Evolutionary conservation across 2,329 filamentous ascomycete genomes (phyloP), one percentile per base, ranked within the genome.

Genomic region (Alternaria ethzedia): DNA sequence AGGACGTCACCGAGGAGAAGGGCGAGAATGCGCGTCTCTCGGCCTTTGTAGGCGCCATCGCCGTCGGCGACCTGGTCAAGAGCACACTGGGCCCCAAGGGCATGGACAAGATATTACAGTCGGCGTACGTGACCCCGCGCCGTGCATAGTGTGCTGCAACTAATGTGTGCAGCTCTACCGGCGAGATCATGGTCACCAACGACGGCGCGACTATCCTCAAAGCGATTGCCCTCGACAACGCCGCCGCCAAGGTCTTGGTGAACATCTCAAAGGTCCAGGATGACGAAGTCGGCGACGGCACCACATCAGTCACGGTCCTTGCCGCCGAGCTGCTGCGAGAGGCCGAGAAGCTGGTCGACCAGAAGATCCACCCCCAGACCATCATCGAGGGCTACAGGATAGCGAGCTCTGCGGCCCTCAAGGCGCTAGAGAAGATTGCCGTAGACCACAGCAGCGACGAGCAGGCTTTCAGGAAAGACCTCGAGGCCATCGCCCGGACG

Each of bases 231-330:
- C 91, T 99, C 78, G 96, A 99, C 82, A 99, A 99, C 80, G 96
- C 96, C 46, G 96, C 96, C 21, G 96, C 96, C 58, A 99, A 99
- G 84, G 96, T 99, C 6, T 87, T 99, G 46, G 96, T 99, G 79
- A 99, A 99, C 82, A 98, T 99, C 75, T 98, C 95, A 68, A 99
- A 99, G 84, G 96, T 99, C 6, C 96, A 99, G 81, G 96, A 99
- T 77, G 96, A 99, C 79, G 96, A 99, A 82, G 95, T 99, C 23
- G 96, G 96, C 78, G 96, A 99, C 80, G 96, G 96, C 63, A 99
- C 96, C 49, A 99, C 96, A 21, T 98, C 94, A n/a, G 96, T 99
- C 60, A 91, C 96, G 46, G 96, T 99, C 15, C 86, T 99, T 67
- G 94, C 96, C 43, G 96, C 96, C 63, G 96, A 99, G 85, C 88